Base-by-base conservation (phyloP, 805 yeast genomes). In the Yamadazyma tumulicola region DNA sequence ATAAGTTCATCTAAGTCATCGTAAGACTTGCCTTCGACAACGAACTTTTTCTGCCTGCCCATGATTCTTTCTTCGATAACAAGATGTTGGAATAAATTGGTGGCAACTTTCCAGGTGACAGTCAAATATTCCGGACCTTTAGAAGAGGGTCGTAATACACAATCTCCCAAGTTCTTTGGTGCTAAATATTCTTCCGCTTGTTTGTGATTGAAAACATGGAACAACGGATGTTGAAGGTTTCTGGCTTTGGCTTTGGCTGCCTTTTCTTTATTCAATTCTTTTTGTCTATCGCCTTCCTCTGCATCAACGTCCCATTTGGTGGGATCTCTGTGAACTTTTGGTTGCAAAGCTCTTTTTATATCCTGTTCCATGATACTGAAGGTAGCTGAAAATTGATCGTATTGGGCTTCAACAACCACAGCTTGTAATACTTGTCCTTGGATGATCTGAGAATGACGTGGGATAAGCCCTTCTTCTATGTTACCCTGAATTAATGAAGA, bases 121-220 rank as follows among this genome's bases (percentile, higher is more conserved):
- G 96, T 88, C 47, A 93, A 71, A 58, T 81, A 96, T 43, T 86
- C 85, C 30, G 75, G 71, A 27, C 98, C 98, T 43, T 81, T 78
- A 7, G 95, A 86, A 0, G 97, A 87, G 13, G 97, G 99, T 47
- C 99, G 76, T 37, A 93, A 84, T 14, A 93, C 95, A 61, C 87
- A 76, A 48, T 86, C 95, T 34, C 99, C 99, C 45, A 89, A 81
- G 27, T 81, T 76, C 54, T 83, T 75, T 16, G 96, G 85, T 14
- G 96, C 96, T 50, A 93, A 72, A 47, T 74, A 88, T 47, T 85
- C 95, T 58, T 91, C 97, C 1, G 99, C 97, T 66, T 93, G 96
- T 37, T 69, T 72, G 40, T 84, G 74, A 48, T 79, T 84, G 66
- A 89, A 82, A 43, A 85, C 82, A 48, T 79, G 83, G 74, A 85